Base-by-base conservation (phyloP, 768 basidiomycete genomes). In the Tylopilus intermedius region DNA sequence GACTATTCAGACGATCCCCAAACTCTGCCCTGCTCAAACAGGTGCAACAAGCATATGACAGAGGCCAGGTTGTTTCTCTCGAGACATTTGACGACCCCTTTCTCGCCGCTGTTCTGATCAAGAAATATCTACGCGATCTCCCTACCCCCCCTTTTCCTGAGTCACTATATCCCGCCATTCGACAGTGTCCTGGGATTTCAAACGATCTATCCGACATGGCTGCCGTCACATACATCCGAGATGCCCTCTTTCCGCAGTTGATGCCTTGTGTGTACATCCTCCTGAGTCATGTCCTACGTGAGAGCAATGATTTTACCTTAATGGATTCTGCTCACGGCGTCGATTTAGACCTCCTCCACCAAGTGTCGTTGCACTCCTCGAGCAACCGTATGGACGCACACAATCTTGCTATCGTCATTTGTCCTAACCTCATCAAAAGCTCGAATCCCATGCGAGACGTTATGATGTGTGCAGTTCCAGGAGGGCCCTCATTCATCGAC, bases 1-100 rank as follows among this genome's bases (percentile, higher is more conserved):
- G 91, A 0, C 71, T 94, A 2, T 94, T 94, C 68, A 77, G 91
- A 50, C 78, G 89, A n/a, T 90, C 88, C 5, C 87, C 90, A 1
- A 81, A 77, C 49, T 86, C 87, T 9, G 76, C 74, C 1, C 65
- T 89, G 58, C 74, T 93, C 26, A 80, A 76, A 53, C 83, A 89
- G 54, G 89, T 84, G 10, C 82, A 88, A 60, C 85, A 89, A 30
- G 91, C 90, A 2, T 93, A 93, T 60, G 88, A 94, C 63, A 73
- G 91, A 69, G 90, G 88, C 11, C 81, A 90, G 56, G 83, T 91
- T 1, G 85, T 94, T 9, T 88, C 87, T 1, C 70, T 94, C 40
- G 72, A 80, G n/a, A 83, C 76, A 2, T 92, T 88, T 61, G 78
- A 76, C 0, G 90, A 92, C 60, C 84, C 88, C 6, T 78, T 89